Conservation (phyloP, 805 yeast species). For the Kodamaea fukazawae region DNA sequence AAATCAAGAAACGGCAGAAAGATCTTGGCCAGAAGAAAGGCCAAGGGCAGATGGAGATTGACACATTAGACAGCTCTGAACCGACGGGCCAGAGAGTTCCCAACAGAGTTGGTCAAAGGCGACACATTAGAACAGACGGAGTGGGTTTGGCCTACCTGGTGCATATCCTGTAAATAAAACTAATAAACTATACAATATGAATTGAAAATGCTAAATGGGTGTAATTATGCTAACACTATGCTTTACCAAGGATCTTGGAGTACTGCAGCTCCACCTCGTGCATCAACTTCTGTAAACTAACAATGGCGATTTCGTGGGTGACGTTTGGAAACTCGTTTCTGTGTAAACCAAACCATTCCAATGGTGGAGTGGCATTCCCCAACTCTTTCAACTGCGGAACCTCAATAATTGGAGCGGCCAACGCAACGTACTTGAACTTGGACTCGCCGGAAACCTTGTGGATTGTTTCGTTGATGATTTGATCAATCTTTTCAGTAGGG, state of each 20-base stretch:
- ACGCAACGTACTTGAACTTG: slow-evolving; percentile 56
- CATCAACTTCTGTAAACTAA: slow-evolving; percentile 70
- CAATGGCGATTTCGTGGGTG: slow-evolving; percentile 77
- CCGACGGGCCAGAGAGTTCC: too few species aligned
- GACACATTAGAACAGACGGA: too few species aligned
- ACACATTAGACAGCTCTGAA: slow-evolving; percentile 51
- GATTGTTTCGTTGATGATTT: slow-evolving; percentile 37
- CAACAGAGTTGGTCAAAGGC: too few species aligned
- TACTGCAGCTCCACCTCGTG: slow-evolving; percentile 61
- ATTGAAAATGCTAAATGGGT: too few species aligned
- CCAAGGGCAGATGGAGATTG: slow-evolving; percentile 92
- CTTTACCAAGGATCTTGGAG: slow-evolving; percentile 48
- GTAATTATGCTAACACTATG: slow-evolving; percentile 20
- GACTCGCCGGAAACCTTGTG: slow-evolving; percentile 36
- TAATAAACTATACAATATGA: too few species aligned
- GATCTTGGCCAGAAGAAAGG: slow-evolving; percentile 71
- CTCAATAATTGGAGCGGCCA: slow-evolving; percentile 76
- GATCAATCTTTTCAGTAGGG: slow-evolving; percentile 28
- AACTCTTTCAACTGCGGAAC: slow-evolving; percentile 87
- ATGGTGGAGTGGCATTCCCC: slow-evolving; percentile 96
- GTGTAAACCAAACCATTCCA: slow-evolving; percentile 97
- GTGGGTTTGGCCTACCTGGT: too few species aligned
- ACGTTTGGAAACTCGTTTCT: slow-evolving; percentile 80
- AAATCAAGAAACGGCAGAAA: slow-evolving; percentile 73
- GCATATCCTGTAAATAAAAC: too few species aligned